Evolutionary conservation across 106 monocot genomes (phyloP).

Genomic region (Platanthera zijinensis): DNA sequence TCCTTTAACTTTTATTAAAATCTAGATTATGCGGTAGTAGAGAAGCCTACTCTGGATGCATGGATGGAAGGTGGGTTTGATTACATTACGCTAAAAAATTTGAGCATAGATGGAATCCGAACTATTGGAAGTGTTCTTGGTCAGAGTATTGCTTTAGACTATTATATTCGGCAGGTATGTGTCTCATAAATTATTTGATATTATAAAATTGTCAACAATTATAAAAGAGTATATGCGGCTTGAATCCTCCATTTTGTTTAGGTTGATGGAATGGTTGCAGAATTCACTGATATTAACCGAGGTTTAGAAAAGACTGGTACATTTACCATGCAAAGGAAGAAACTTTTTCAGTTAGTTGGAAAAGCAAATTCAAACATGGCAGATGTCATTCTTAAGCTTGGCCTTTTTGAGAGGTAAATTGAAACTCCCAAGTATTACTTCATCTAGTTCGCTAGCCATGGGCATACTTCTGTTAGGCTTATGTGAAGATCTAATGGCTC

Average conservation of each 20-base stretch:
- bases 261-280: slow-evolving; percentile 83
- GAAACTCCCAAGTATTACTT: not conserved
- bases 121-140: slow-evolving; percentile 81
- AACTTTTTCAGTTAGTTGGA: slow-evolving; percentile 70
- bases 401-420: slow-evolving; percentile 65
- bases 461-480: not conserved
- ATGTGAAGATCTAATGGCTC: too few species aligned
- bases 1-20: slow-evolving; percentile 2
- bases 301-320: slow-evolving; percentile 75
- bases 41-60: slow-evolving; percentile 50
- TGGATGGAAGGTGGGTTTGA: slow-evolving; percentile 86
- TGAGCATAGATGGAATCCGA: slow-evolving; percentile 73
- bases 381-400: slow-evolving; percentile 71
- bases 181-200: not conserved
- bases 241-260: slow-evolving; percentile 17
- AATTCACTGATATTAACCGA: slow-evolving; percentile 74
- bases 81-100: slow-evolving; percentile 50
- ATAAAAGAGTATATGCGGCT: not conserved
- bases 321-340: slow-evolving; percentile 69
- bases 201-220: not conserved
- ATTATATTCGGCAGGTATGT: slow-evolving; percentile 60
- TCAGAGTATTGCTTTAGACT: slow-evolving; percentile 71
- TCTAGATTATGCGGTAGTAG: slow-evolving; percentile 72
- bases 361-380: slow-evolving; percentile 71
- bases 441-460: not conserved